These are phyloP conservation scores for Sporothrix schenckii DNA, from an alignment of 2,329 filamentous ascomycete species.

Conservation along the genomic window DNA sequence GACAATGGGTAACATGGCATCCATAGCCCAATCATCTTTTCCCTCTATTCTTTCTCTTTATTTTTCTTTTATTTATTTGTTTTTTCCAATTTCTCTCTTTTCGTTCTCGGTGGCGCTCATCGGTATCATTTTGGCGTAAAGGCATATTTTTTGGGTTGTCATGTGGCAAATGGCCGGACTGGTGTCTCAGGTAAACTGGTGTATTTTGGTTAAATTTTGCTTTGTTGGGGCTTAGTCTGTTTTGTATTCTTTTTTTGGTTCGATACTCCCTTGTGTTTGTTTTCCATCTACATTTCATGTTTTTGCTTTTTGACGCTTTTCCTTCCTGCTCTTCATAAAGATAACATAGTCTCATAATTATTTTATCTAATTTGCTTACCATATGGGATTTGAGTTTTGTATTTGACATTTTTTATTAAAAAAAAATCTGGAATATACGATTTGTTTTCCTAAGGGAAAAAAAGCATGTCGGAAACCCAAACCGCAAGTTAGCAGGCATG, in stretches of 20 bases:
- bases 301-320: neutral
- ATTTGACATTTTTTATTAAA: no score
- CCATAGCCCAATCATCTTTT: neutral
- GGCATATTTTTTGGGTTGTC: neutral
- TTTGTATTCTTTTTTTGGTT: neutral
- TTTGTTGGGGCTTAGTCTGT: neutral
- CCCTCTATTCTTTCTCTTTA: neutral
- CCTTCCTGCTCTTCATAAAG: neutral
- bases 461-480: no score
- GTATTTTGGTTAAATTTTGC: neutral
- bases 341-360: neutral
- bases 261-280: constrained; percentile 25
- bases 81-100: neutral
- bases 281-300: constrained; percentile 3
- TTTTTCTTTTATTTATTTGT: neutral
- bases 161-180: neutral
- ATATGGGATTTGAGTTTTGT: no score
- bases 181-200: neutral
- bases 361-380: no score
- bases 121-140: neutral
- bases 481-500: neutral
- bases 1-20: neutral
- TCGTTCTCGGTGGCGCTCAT: neutral
- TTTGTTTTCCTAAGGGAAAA: no score
- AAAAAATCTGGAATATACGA: no score